Evolutionary conservation across 805 yeast genomes (phyloP).

Genomic region (Cyberlindnera maritima): DNA sequence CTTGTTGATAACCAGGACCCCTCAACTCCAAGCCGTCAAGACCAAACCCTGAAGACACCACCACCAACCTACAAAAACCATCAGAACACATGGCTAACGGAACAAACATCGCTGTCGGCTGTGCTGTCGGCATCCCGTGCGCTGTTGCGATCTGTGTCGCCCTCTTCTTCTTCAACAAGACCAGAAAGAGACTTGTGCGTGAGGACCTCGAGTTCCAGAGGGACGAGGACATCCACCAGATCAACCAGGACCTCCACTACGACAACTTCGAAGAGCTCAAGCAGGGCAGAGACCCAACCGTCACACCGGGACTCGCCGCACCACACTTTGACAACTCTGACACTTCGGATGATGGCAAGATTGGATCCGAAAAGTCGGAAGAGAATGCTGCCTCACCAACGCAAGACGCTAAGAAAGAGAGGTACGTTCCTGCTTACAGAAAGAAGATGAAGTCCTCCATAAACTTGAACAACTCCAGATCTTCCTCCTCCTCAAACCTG

Average conservation of each 20-base stretch:
- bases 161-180: constrained; percentile 35
- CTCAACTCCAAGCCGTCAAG: too few relatives aligned
- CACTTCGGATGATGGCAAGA: constrained; percentile 13
- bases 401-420: constrained; percentile 9
- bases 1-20: not conserved
- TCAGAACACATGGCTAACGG: constrained; percentile 4
- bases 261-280: constrained; percentile 29
- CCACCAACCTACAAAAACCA: not conserved
- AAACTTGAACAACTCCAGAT: constrained; percentile 24
- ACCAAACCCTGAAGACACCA: too few relatives aligned
- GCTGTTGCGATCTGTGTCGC: constrained; percentile 37
- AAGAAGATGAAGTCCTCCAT: constrained; percentile 31
- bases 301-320: not conserved
- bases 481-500: constrained; percentile 22
- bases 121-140: constrained; percentile 53
- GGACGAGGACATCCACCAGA: constrained; percentile 34
- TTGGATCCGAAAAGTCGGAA: constrained; percentile 10
- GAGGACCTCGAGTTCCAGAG: constrained; percentile 34
- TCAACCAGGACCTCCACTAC: constrained; percentile 35
- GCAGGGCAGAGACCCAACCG: not conserved
- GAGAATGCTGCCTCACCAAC: constrained; percentile 1
- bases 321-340: constrained; percentile 6
- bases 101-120: constrained; percentile 44
- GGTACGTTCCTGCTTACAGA: constrained; percentile 39
- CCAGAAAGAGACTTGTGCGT: constrained; percentile 34